phyloP scores from a whole-genome alignment of 1,139 yeast genomes.

The Taiozyma sp. region DNA sequence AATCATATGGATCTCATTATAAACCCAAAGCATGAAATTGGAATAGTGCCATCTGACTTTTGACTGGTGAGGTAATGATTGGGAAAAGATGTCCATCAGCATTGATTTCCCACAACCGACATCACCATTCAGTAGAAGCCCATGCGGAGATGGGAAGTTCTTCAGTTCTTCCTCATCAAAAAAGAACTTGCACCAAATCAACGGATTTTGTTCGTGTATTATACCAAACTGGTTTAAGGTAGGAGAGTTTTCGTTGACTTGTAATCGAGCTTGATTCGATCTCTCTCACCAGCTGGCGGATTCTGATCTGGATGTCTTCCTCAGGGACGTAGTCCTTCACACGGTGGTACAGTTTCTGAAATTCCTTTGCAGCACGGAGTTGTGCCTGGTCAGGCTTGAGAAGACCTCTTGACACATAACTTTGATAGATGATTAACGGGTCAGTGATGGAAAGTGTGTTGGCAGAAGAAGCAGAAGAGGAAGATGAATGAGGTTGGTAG shows the following conservation, averaged over 20 bases:
- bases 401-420: slow-evolving; percentile 45
- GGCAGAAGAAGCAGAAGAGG: neutral
- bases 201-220: slow-evolving; percentile 14
- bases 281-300: slow-evolving; percentile 43
- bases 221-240: slow-evolving; percentile 15
- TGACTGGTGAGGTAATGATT: slow-evolving; percentile 55
- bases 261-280: slow-evolving; percentile 31
- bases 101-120: slow-evolving; percentile 77
- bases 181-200: slow-evolving; percentile 43
- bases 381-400: slow-evolving; percentile 55
- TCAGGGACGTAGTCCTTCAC: slow-evolving; percentile 60
- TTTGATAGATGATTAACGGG: slow-evolving; percentile 56
- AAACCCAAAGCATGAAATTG: slow-evolving; percentile 66
- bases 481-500: neutral
- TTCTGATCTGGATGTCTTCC: slow-evolving; percentile 41
- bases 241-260: slow-evolving; percentile 2
- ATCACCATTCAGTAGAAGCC: slow-evolving; percentile 63
- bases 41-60: slow-evolving; percentile 72
- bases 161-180: slow-evolving; percentile 61
- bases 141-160: slow-evolving; percentile 58
- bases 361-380: slow-evolving; percentile 57
- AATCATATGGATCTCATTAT: slow-evolving; percentile 53
- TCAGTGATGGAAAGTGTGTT: slow-evolving; percentile 48
- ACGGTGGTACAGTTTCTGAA: slow-evolving; percentile 56
- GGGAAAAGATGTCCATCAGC: slow-evolving; percentile 70